Base-by-base conservation (phyloP, 2,329 filamentous ascomycete species). In the Fusarium irregulare region DNA sequence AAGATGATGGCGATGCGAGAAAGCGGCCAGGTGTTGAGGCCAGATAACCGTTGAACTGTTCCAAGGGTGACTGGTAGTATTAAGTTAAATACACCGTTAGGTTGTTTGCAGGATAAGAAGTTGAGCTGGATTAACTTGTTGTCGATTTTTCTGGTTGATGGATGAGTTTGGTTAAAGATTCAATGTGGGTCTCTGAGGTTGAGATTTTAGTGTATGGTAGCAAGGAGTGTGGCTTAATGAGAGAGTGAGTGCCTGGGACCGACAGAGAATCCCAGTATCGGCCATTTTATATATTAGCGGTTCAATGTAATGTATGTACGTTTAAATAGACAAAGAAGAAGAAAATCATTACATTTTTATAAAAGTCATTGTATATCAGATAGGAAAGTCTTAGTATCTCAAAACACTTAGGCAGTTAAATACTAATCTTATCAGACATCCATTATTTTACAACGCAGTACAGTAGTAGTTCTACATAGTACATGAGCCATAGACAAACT, bases 161-260 rank as follows among this genome's bases (percentile, higher is more conserved):
- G 53, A 60, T 70, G 60, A 74, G 63, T 72, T 65, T 71, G 64
- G 60, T 72, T 66, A 58, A 75, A 67, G 68, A 60, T 71, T 74
- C 70, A 47, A 77, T 62, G 76, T 77, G 76, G 76, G 74, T 73
- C 71, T n/a, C 56, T 20, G 7, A 59, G 58, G 59, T 74, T 72
- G 66, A 75, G 73, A 73, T 77, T 77, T 77, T 73, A 66, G 74
- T 59, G 55, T 51, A 69, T 54, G 55, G 54, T 30, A 16, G 34
- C 42, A 56, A 16, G 42, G 34, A 56, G 34, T 27, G 12, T 40
- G 34, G 34, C 34, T 37, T n/a, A 37, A 37, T 37, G 34, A n/a
- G 42, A 60, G 23, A 28, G 23, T 28, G 41, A 44, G 41, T 44
- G 18, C 41, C 28, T 34, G 18, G 7, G 8, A 34, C 10, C 18